phyloP scores from a whole-genome alignment of 2,329 filamentous ascomycete species.

The Aspergillus transmontanensis region DNA sequence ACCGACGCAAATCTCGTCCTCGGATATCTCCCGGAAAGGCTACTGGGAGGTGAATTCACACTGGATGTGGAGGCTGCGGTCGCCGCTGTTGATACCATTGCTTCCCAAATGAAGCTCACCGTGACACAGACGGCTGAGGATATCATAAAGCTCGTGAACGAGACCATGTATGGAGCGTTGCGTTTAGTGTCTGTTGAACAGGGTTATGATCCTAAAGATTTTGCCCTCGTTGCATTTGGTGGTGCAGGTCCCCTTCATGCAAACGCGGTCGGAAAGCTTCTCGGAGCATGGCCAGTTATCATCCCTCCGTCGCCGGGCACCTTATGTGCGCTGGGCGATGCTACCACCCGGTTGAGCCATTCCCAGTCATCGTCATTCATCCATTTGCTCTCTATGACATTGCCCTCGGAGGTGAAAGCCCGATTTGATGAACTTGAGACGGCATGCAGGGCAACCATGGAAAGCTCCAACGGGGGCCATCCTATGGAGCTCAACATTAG shows the following conservation, averaged over 20 bases:
- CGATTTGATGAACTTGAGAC: conserved; percentile 40
- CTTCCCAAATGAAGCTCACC: conserved; percentile 50
- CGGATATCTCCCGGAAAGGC: conserved; percentile 50
- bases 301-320: conserved; percentile 54
- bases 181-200: conserved; percentile 56
- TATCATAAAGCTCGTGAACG: conserved; percentile 54
- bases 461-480: conserved; percentile 26
- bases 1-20: conserved; percentile 54
- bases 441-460: conserved; percentile 43
- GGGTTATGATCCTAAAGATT: conserved; percentile 54
- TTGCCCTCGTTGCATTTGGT: conserved; percentile 55
- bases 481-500: conserved; percentile 26
- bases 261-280: conserved; percentile 53
- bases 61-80: conserved; percentile 49
- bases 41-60: conserved; percentile 51
- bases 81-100: conserved; percentile 46
- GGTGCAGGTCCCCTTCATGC: conserved; percentile 56
- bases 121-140: conserved; percentile 49
- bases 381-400: conserved; percentile 41
- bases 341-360: conserved; percentile 52
- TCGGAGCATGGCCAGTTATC: conserved; percentile 57
- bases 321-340: conserved; percentile 54
- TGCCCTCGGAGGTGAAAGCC: conserved; percentile 34
- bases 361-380: conserved; percentile 52
- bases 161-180: conserved; percentile 55